phyloP scores from a whole-genome alignment of 2,329 filamentous ascomycete genomes.

The Curvularia sp. region DNA sequence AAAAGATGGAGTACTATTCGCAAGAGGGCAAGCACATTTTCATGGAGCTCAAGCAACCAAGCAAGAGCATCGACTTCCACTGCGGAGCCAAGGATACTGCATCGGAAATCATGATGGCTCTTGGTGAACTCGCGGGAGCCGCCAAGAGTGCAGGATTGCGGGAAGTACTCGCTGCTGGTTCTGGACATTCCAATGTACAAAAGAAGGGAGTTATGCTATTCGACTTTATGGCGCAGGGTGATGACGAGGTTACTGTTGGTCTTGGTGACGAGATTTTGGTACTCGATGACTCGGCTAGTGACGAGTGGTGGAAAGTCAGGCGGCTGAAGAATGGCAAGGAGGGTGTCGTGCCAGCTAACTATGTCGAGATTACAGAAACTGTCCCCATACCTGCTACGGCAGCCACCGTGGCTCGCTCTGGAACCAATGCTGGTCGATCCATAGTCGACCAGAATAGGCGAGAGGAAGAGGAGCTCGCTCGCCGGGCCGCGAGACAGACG shows the following conservation, averaged over 20 bases:
- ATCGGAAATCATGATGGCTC: slow-evolving; percentile 84
- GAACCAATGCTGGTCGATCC: slow-evolving; percentile 67
- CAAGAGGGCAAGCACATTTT: slow-evolving; percentile 99
- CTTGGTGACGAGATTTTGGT: slow-evolving; percentile 90
- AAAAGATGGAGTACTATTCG: slow-evolving; percentile 96
- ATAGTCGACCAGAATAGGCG: slow-evolving; percentile 76
- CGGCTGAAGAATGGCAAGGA: slow-evolving; percentile 90
- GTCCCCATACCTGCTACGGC: slow-evolving; percentile 60
- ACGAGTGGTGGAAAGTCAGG: slow-evolving; percentile 98
- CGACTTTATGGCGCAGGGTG: slow-evolving; percentile 95
- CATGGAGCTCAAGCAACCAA: slow-evolving; percentile 87
- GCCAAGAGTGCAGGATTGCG: slow-evolving; percentile 81
- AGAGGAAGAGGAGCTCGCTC: slow-evolving; percentile 84
- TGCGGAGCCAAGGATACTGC: slow-evolving; percentile 97
- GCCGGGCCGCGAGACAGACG: slow-evolving; percentile 74
- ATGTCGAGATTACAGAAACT: slow-evolving; percentile 84
- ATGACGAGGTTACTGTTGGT: slow-evolving; percentile 93
- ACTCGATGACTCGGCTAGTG: slow-evolving; percentile 87
- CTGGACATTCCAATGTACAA: slow-evolving; percentile 64
- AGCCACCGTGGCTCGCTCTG: slow-evolving; percentile 57
- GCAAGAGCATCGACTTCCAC: slow-evolving; percentile 95
- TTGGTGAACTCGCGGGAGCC: slow-evolving; percentile 89
- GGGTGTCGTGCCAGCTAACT: slow-evolving; percentile 95
- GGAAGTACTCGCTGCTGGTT: slow-evolving; percentile 84
- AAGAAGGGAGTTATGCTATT: slow-evolving; percentile 90